phyloP scores from a whole-genome alignment of 192 early-diverging fungal genomes.

The Chytriomyces sp. region DNA sequence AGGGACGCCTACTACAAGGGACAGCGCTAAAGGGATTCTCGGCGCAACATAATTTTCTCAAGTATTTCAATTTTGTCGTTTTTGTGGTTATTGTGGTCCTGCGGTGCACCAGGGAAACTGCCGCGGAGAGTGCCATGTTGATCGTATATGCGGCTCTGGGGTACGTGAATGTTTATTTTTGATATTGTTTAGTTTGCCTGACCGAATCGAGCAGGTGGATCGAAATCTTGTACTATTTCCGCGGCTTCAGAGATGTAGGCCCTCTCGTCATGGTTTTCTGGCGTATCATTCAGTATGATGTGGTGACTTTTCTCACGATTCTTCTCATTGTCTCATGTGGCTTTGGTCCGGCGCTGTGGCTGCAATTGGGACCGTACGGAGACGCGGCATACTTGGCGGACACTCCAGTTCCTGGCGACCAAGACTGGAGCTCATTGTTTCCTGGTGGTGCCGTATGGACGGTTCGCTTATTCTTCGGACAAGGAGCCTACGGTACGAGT shows the following conservation, averaged over 20 bases:
- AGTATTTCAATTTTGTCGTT: conserved; percentile 15
- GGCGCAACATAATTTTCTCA: conserved; percentile 11
- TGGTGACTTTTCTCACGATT: conserved; percentile 5
- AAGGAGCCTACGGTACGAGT: conserved; percentile 16
- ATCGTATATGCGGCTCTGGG: conserved; percentile 7
- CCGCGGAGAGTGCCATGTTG: not conserved
- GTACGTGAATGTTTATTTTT: not conserved
- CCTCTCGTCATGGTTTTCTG: conserved; percentile 21
- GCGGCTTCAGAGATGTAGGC: conserved; percentile 15
- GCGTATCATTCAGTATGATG: conserved; percentile 13
- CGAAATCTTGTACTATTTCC: conserved; percentile 20
- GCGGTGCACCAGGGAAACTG: not conserved
- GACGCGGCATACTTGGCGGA: not conserved
- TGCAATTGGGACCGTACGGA: conserved; percentile 28
- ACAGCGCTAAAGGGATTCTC: conserved; percentile 18
- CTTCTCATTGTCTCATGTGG: conserved; percentile 11
- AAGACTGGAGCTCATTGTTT: conserved; percentile 13
- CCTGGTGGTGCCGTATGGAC: conserved; percentile 21
- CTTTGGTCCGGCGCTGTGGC: conserved; percentile 17
- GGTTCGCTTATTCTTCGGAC: conserved; percentile 15
- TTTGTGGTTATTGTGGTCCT: conserved; percentile 8
- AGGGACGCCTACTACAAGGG: not conserved
- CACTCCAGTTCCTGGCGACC: not conserved
- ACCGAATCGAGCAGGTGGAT: conserved; percentile 9
- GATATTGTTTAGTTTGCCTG: not conserved